These are phyloP conservation scores for Leavenworthia alabamica DNA, from an alignment of 345 rosid species.

Conservation along the genomic window DNA sequence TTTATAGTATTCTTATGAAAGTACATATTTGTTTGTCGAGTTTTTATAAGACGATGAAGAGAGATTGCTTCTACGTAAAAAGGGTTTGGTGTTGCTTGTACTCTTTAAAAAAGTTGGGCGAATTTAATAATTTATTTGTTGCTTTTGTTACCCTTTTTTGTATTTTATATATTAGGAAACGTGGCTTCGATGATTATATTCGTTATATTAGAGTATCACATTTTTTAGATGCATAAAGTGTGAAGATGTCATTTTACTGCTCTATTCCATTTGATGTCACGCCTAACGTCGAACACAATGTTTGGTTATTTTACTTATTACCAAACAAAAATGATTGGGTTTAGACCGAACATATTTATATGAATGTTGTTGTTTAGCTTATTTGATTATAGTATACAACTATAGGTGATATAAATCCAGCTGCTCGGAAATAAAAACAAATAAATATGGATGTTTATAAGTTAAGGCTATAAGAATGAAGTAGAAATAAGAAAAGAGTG, in stretches of 20 bases:
- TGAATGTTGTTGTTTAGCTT: too few species aligned
- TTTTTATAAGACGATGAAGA: conserved; percentile 14
- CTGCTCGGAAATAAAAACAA: too few species aligned
- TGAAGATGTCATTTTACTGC: conserved; percentile 2
- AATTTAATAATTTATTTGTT: background rate
- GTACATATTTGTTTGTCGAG: background rate
- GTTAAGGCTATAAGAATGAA: background rate
- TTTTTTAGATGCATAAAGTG: conserved; percentile 4
- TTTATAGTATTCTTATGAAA: background rate
- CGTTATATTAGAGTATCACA: conserved; percentile 12
- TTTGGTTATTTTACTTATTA: too few species aligned
- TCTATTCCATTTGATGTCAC: conserved; percentile 18
- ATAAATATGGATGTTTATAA: background rate
- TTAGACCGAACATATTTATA: too few species aligned
- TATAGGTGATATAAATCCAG: too few species aligned
- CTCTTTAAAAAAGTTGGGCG: conserved; percentile 25
- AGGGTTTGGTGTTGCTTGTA: conserved; percentile 33
- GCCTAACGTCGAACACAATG: conserved; percentile 6
- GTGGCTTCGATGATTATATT: conserved; percentile 24
- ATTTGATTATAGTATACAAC: too few species aligned
- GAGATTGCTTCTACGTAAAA: conserved; percentile 30
- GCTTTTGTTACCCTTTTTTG: conserved; percentile 24
- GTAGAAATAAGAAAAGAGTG: background rate
- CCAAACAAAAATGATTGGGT: conserved; percentile 1
- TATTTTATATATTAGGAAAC: conserved; percentile 14